These are phyloP conservation scores for Mortierella sp. DNA, from an alignment of 371 early-diverging fungal genomes.

Conservation along the genomic window DNA sequence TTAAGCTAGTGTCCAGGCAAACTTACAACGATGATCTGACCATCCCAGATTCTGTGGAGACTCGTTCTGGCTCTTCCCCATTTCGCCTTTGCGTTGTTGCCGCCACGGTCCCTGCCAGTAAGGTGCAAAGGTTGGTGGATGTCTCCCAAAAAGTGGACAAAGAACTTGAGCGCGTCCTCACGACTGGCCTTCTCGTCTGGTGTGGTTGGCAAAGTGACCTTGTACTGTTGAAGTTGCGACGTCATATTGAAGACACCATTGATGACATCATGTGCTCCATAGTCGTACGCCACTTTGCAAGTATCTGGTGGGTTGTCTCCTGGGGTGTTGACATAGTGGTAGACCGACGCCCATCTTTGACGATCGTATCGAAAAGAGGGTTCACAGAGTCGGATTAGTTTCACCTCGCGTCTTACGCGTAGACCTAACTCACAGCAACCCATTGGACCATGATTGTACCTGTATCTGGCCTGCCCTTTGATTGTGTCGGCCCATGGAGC, in stretches of 20 bases:
- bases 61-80: slow-evolving; percentile 49
- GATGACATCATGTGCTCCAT: slow-evolving; percentile 32
- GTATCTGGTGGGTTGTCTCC: slow-evolving; percentile 46
- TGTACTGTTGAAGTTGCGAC: slow-evolving; percentile 33
- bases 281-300: slow-evolving; percentile 36
- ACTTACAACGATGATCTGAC: slow-evolving; percentile 49
- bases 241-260: slow-evolving; percentile 55
- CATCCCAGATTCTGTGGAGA: slow-evolving; percentile 57
- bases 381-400: no score
- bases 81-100: slow-evolving; percentile 43
- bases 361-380: not conserved
- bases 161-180: slow-evolving; percentile 56
- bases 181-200: slow-evolving; percentile 27
- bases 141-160: slow-evolving; percentile 62
- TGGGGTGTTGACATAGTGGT: slow-evolving; percentile 51
- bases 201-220: slow-evolving; percentile 18
- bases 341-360: slow-evolving; percentile 37
- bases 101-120: slow-evolving; percentile 52
- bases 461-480: slow-evolving; percentile 47
- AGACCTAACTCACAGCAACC: not conserved
- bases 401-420: no score
- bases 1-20: not conserved
- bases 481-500: slow-evolving; percentile 56
- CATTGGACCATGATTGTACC: slow-evolving; percentile 10
- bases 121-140: slow-evolving; percentile 59